Conservation (phyloP, 2,329 filamentous ascomycete genomes). For the Penicillium carneum region DNA sequence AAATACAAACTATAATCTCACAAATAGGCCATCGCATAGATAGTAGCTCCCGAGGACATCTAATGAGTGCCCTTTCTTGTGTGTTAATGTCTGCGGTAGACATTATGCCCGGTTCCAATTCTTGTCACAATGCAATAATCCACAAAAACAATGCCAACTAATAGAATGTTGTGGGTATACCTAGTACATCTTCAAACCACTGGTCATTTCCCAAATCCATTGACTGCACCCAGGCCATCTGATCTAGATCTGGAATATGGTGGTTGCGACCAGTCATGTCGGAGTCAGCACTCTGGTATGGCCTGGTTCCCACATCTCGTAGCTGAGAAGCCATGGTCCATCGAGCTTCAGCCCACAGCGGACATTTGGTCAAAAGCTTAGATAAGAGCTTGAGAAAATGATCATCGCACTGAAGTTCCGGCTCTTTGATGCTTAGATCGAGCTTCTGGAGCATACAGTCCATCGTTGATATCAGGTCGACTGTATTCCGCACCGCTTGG, state of each 20-base stretch:
- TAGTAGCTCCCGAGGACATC: not conserved
- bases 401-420: slow-evolving; percentile 41
- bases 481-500: slow-evolving; percentile 43
- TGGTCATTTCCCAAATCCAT: slow-evolving; percentile 41
- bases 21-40: not conserved
- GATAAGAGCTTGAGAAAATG: slow-evolving; percentile 36
- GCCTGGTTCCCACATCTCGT: slow-evolving; percentile 7
- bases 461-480: slow-evolving; percentile 43
- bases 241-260: slow-evolving; percentile 36
- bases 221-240: slow-evolving; percentile 40
- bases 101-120: not conserved
- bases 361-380: slow-evolving; percentile 37
- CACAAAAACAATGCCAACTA: slow-evolving; percentile 28
- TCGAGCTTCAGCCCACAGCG: slow-evolving; percentile 30
- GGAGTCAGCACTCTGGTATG: not conserved
- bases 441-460: slow-evolving; percentile 43
- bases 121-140: not conserved
- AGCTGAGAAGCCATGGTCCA: slow-evolving; percentile 27
- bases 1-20: not conserved
- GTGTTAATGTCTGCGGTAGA: not conserved
- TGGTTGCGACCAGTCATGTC: slow-evolving; percentile 15
- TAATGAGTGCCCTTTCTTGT: not conserved
- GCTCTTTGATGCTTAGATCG: slow-evolving; percentile 38
- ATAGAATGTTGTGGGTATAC: slow-evolving; percentile 41
- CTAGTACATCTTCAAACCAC: slow-evolving; percentile 36